Conservation (phyloP, 352 stramenopile genomes). For the Phytopythium oedochilum region DNA sequence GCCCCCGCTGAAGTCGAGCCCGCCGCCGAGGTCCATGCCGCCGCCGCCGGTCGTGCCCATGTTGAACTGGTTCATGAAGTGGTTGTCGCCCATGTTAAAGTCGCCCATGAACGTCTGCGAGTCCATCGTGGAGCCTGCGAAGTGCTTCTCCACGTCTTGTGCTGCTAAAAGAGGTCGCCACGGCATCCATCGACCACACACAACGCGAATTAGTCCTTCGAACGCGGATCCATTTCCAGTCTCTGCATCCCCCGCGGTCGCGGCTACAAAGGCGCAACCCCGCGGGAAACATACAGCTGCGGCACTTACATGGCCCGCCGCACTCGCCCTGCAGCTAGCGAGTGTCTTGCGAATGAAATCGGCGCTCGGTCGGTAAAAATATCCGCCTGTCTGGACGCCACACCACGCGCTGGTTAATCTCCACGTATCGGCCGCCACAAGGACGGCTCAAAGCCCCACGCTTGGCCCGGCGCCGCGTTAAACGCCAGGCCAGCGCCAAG, state of each 20-base stretch:
- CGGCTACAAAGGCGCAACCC: not conserved
- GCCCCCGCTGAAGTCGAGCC: slow-evolving; percentile 59
- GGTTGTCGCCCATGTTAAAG: slow-evolving; percentile 66
- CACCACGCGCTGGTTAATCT: not conserved
- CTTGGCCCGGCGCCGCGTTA: not conserved
- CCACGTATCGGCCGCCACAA: not conserved
- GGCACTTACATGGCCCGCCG: not conserved
- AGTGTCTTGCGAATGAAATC: no score
- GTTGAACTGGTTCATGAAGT: slow-evolving; percentile 77
- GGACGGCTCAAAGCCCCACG: no score
- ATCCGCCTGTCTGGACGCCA: no score
- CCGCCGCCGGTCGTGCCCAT: slow-evolving; percentile 21
- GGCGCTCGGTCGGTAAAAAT: not conserved
- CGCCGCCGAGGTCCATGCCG: slow-evolving; percentile 34
- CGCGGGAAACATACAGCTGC: not conserved
- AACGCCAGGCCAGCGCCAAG: not conserved
- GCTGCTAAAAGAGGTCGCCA: not conserved
- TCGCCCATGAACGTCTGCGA: slow-evolving; percentile 74
- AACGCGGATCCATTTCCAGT: no score
- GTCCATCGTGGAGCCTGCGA: slow-evolving; percentile 35
- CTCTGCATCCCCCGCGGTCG: no score
- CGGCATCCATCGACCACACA: not conserved
- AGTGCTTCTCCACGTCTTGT: not conserved
- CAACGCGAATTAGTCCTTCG: not conserved
- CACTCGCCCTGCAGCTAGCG: not conserved